A percentile compares a stretch with the other conserved stretches of the same genome.
These are phyloP conservation scores for Fennellomyces sp. DNA, from an alignment of 371 early-diverging fungal species.

Conservation along the genomic window DNA sequence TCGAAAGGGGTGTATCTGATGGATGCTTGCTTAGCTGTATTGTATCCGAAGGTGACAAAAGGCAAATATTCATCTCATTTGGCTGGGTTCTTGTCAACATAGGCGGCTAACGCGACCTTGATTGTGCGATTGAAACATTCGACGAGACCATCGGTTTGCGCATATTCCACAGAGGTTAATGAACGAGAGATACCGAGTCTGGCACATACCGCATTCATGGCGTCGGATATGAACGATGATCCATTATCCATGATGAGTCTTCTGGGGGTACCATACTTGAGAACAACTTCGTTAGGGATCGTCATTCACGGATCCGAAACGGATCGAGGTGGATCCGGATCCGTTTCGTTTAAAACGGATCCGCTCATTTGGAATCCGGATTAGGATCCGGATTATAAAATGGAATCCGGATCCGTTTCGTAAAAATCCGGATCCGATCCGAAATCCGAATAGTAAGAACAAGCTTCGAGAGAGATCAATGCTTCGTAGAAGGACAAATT, in stretches of 20 bases:
- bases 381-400: no score
- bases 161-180: conserved; percentile 16
- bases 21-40: conserved; percentile 17
- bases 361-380: no score
- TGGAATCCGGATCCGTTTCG: no score
- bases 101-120: conserved; percentile 10
- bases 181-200: conserved; percentile 9
- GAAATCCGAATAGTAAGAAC: no score
- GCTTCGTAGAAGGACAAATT: no score
- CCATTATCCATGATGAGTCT: conserved; percentile 19
- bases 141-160: conserved; percentile 20
- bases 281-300: no score
- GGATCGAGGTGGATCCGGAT: no score
- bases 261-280: neutral
- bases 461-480: no score
- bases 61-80: conserved; percentile 14
- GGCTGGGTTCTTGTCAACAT: neutral
- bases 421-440: no score
- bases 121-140: conserved; percentile 22
- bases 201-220: conserved; percentile 9
- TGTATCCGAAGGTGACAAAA: conserved; percentile 18
- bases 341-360: no score
- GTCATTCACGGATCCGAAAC: no score
- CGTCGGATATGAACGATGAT: conserved; percentile 6
- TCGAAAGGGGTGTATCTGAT: conserved; percentile 18